Evolutionary conservation across 2,329 filamentous ascomycete species (phyloP).

Genomic region (Zymoseptoria crescenta): DNA sequence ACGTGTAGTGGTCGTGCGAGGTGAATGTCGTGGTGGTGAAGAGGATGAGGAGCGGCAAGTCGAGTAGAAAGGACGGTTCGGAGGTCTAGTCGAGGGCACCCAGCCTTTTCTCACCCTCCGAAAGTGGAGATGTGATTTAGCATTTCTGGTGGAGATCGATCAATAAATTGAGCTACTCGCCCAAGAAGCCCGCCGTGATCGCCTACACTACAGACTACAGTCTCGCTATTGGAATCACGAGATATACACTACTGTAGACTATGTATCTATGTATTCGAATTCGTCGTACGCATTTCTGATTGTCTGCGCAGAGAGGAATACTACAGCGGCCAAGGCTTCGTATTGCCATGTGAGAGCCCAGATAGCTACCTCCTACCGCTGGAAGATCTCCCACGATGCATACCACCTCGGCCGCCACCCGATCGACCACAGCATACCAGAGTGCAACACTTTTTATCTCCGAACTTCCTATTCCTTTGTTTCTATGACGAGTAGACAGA

Average conservation of each 20-base stretch:
- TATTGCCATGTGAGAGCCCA: not conserved
- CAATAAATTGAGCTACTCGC: not conserved
- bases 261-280: too few relatives aligned
- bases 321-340: not conserved
- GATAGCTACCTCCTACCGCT: not conserved
- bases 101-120: not conserved
- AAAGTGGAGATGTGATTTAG: not conserved
- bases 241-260: not conserved
- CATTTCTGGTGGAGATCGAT: not conserved
- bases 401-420: not conserved
- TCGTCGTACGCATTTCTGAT: not conserved
- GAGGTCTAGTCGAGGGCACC: not conserved
- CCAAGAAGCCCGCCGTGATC: not conserved
- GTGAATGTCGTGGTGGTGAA: not conserved
- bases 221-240: not conserved
- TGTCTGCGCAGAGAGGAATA: not conserved
- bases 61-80: not conserved
- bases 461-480: not conserved
- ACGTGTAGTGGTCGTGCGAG: not conserved
- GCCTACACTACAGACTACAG: not conserved
- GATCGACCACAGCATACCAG: not conserved
- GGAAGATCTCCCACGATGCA: not conserved
- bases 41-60: not conserved
- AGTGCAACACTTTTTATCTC: not conserved
- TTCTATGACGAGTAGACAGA: not conserved